Evolutionary conservation across 2,329 filamentous ascomycete genomes (phyloP), one percentile per base, ranked within the genome.

Genomic region (Monascus ruber): DNA sequence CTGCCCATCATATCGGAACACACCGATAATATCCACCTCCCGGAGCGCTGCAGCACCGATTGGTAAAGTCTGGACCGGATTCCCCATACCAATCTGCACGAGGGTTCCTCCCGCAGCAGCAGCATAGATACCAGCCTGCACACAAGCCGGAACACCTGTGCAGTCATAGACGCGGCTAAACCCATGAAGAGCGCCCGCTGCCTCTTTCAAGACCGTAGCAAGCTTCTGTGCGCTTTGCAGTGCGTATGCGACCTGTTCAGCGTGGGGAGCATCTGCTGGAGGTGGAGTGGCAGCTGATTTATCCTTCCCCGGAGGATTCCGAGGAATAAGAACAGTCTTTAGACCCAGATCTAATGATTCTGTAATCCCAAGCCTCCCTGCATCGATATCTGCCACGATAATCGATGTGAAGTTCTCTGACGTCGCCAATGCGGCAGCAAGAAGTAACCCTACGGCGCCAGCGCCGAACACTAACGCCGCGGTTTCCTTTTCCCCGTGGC

Each of bases 341-440:
- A 63, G 44, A 1, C 55, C 55, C 9, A 63, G 51, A 0, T 51
- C 53, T 6, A 69, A 53, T 4, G 48, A 50, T n/a, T 57, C 52
- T 0, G 75, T 75, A 42, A 80, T 79, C 33, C 70, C 62, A 6
- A 79, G 57, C 17, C 76, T 61, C 10, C 73, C 68, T 6, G 59
- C 61, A 50, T 79, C 74, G 34, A 79, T 79, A 46, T 81, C 76
- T 8, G 75, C 76, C 39, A 80, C 73, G 1, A 77, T 62, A 17
- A 80, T 73, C 7, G 64, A 68, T 2, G 63, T 59, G 31, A 76
- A 74, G 27, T 71, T 69, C 29, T 71, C 67, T 4, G 73, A 66
- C 35, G 69, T 70, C 1, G 70, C 70, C 44, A 79, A 69, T 5
- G 73, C 73, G 2, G 74, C 72, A 3, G 76, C 74, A 24, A 75